Percentiles rank a stretch among this genome's conserved stretches.
phyloP scores from a whole-genome alignment of 345 rosid species.

The Salix exigua region DNA sequence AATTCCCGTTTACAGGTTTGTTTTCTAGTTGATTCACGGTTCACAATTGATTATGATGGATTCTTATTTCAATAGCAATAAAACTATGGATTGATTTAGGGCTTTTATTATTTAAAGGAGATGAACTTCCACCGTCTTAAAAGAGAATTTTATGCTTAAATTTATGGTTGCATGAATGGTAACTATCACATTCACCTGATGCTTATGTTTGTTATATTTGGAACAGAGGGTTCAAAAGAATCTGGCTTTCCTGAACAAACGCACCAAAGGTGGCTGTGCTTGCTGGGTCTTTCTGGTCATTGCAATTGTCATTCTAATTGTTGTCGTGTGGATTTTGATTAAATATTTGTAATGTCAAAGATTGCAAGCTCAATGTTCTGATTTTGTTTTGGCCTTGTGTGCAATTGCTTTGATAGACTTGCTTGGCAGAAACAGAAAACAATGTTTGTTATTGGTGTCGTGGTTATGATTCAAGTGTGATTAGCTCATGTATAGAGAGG shows the following conservation, averaged over 20 bases:
- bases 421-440: background rate
- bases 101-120: background rate
- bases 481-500: background rate
- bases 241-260: constrained; percentile 85
- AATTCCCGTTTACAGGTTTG: constrained; percentile 83
- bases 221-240: constrained; percentile 87
- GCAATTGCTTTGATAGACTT: background rate
- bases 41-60: background rate
- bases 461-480: background rate
- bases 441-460: background rate
- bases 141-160: background rate
- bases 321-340: constrained; percentile 58
- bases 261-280: constrained; percentile 85
- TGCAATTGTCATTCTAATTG: constrained; percentile 74
- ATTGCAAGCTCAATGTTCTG: background rate
- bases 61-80: background rate
- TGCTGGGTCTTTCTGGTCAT: constrained; percentile 62
- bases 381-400: background rate
- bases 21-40: background rate
- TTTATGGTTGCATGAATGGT: background rate
- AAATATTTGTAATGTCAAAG: constrained; percentile 55
- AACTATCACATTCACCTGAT: background rate
- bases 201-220: constrained; percentile 9
- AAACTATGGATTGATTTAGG: background rate
- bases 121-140: background rate